phyloP scores from a whole-genome alignment of 768 basidiomycete genomes.

The Daedaleopsis sinensis region DNA sequence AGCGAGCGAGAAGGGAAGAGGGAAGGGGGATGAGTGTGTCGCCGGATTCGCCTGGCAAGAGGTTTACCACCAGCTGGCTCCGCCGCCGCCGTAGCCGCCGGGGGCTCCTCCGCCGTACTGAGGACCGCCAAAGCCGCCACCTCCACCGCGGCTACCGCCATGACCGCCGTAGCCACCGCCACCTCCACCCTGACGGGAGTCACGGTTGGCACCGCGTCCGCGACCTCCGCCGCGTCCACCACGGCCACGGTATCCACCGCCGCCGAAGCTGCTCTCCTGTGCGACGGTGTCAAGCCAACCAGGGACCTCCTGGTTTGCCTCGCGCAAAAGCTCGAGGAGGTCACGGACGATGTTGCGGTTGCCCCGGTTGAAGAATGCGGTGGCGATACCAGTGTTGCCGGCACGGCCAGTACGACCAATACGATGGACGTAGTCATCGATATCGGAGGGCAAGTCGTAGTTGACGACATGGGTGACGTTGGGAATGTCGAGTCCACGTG shows the following conservation, averaged over 20 bases:
- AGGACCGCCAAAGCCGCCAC: conserved; percentile 31
- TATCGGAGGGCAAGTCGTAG: conserved; percentile 96
- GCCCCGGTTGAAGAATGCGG: conserved; percentile 94
- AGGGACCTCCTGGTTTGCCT: conserved; percentile 96
- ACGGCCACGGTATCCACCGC: conserved; percentile 50
- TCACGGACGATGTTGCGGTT: conserved; percentile 93
- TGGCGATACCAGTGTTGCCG: conserved; percentile 94
- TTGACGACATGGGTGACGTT: conserved; percentile 99
- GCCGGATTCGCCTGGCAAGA: background rate
- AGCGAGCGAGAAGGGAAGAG: conserved; percentile 17
- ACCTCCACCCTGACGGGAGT: conserved; percentile 41
- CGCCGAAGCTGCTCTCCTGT: conserved; percentile 77
- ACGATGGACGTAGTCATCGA: conserved; percentile 99
- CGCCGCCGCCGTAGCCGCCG: conserved; percentile 34
- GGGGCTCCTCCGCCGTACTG: conserved; percentile 40
- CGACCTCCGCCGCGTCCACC: conserved; percentile 61
- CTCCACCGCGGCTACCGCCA: conserved; percentile 32
- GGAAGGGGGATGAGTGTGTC: background rate
- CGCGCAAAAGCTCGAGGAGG: conserved; percentile 88
- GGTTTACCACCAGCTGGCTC: conserved; percentile 52
- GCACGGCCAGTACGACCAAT: conserved; percentile 99
- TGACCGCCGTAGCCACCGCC: conserved; percentile 43
- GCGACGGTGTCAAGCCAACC: conserved; percentile 87
- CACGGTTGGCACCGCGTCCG: conserved; percentile 38
- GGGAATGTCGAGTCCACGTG: conserved; percentile 98